phyloP scores from a whole-genome alignment of 257 asterid species.

The Plantago major region DNA sequence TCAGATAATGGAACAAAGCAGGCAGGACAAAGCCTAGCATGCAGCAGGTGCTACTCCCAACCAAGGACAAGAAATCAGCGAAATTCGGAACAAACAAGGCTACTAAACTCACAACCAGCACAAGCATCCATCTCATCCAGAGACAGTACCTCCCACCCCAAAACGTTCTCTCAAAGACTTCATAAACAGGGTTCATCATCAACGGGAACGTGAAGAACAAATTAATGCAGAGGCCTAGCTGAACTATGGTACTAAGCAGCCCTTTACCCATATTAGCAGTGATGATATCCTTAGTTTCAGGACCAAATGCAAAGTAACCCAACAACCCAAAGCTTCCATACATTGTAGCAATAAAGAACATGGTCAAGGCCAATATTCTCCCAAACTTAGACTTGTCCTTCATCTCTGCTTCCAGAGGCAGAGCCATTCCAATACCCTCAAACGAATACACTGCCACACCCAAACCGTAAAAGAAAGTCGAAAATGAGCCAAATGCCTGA shows the following conservation, averaged over 20 bases:
- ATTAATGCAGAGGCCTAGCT: slow-evolving; percentile 63
- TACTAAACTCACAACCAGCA: slow-evolving; percentile 49
- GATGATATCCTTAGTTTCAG: slow-evolving; percentile 62
- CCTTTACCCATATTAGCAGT: slow-evolving; percentile 84
- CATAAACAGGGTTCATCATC: slow-evolving; percentile 94
- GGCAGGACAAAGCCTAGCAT: slow-evolving; percentile 76
- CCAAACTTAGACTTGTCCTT: slow-evolving; percentile 66
- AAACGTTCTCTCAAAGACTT: slow-evolving; percentile 81
- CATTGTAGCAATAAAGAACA: slow-evolving; percentile 67
- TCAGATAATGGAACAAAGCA: slow-evolving; percentile 61
- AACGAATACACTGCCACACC: slow-evolving; percentile 89
- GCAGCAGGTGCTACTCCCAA: slow-evolving; percentile 88
- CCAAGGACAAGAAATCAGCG: slow-evolving; percentile 82
- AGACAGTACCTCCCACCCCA: slow-evolving; percentile 66
- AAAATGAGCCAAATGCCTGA: slow-evolving; percentile 61
- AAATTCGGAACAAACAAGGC: slow-evolving; percentile 74
- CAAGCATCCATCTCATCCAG: slow-evolving; percentile 73
- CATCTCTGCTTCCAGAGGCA: slow-evolving; percentile 76
- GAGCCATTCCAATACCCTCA: slow-evolving; percentile 85
- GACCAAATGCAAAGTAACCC: slow-evolving; percentile 87
- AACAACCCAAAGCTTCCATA: slow-evolving; percentile 59
- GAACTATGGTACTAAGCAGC: slow-evolving; percentile 53
- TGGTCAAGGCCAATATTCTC: slow-evolving; percentile 47
- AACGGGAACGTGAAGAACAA: slow-evolving; percentile 67
- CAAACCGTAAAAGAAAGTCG: slow-evolving; percentile 67